Base-by-base conservation (phyloP, 2,329 filamentous ascomycete genomes). In the Aspergillus neoniger region DNA sequence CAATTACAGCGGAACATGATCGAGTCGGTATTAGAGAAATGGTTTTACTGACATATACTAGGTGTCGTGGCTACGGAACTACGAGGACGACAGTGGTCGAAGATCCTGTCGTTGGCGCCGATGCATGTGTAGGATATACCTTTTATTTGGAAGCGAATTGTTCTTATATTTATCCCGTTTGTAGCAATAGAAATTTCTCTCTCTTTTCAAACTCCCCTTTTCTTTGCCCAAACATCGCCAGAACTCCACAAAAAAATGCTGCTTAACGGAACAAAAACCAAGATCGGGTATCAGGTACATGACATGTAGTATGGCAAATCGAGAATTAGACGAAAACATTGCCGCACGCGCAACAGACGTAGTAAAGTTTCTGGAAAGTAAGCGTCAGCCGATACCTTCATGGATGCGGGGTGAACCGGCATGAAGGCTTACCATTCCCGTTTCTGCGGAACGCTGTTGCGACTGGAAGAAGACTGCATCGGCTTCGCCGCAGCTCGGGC, bases 391-490 rank as follows among this genome's bases (percentile, higher is more conserved):
- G 28, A 59, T 32, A 9, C 51, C 10, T 17, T 19, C 28, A 50
- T 19, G 12, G 10, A 15, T 9, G 58, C 25, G 44, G 30, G 52
- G 44, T 23, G 59, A 5, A 50, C 14, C 49, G 56, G 72, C 44
- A 36, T 43, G 39, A 44, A 41, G 47, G 44, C 90, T 83, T 79
- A 98, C 95, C 95, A 99, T 99, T 81, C 95, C 95, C 48, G 95
- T 99, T 78, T 98, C 93, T 52, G 92, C 91, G 69, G 90, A 96
- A 79, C 95, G 90, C 82, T 98, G 93, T 76, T 99, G 95, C 63
- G 93, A 97, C 81, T 99, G 95, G 83, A 99, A 99, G 81, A 96
- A 99, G 62, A 99, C 96, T 49, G 93, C 92, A 80, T 98, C 93
- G 69, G 88, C 87, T 77, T 95, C 90, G 67, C 86, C 85, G 83